These are phyloP conservation scores for Solanum gandarillasii DNA, from an alignment of 257 asterid genomes.

Conservation along the genomic window DNA sequence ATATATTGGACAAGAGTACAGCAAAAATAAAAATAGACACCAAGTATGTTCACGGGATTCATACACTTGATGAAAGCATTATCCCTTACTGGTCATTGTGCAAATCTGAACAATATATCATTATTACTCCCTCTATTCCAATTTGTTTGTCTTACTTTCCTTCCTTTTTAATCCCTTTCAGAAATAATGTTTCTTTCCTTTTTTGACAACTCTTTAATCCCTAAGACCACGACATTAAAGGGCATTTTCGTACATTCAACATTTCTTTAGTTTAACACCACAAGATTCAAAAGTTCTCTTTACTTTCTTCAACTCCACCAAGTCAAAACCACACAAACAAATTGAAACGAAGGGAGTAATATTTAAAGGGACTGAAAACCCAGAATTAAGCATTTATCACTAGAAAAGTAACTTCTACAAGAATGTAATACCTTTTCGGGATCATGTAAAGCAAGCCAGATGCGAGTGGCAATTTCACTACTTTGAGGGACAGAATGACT, in stretches of 20 bases:
- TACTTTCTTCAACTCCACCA: not conserved
- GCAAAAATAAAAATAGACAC: not conserved
- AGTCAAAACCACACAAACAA: not conserved
- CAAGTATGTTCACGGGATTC: not conserved
- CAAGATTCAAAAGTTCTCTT: not conserved
- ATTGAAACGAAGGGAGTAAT: not conserved
- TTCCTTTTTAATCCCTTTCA: not conserved
- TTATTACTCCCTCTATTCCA: not conserved
- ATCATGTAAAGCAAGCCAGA: slow-evolving; percentile 98
- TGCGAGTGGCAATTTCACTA: slow-evolving; percentile 81
- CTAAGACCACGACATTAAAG: not conserved
- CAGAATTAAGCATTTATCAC: not conserved
- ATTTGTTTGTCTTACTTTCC: not conserved
- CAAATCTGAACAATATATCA: not conserved
- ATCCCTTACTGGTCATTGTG: not conserved
- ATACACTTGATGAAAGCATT: not conserved
- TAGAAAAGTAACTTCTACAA: not conserved
- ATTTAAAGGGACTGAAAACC: not conserved
- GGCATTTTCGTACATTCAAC: not conserved
- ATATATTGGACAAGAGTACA: not conserved
- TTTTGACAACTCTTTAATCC: not conserved
- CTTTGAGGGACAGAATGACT: slow-evolving; percentile 66
- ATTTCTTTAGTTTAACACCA: not conserved
- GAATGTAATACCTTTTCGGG: slow-evolving; percentile 55
- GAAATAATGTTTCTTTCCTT: not conserved